Percentiles rank a stretch among this genome's conserved stretches.
These are phyloP conservation scores for Fusarium anthophilum DNA, from an alignment of 2,329 filamentous ascomycete species.

Conservation along the genomic window DNA sequence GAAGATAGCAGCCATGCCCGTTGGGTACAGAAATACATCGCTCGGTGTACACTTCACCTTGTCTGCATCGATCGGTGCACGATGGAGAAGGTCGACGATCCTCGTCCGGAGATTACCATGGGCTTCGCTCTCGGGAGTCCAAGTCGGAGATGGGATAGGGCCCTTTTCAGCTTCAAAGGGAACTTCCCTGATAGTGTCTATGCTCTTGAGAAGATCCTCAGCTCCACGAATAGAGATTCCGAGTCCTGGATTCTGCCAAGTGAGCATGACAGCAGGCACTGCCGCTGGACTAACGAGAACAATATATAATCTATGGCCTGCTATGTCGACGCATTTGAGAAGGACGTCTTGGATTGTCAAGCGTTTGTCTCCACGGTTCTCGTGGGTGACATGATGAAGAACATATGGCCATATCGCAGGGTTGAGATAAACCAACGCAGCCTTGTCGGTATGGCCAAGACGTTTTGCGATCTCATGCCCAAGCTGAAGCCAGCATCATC, in stretches of 20 bases:
- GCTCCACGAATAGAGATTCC: slow-evolving; percentile 58
- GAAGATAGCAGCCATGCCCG: slow-evolving; percentile 64
- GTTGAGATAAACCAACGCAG: slow-evolving; percentile 46
- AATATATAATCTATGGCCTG: slow-evolving; percentile 54
- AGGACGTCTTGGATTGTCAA: slow-evolving; percentile 48
- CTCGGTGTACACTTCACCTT: slow-evolving; percentile 36
- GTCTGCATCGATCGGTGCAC: slow-evolving; percentile 49
- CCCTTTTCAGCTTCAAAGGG: slow-evolving; percentile 32
- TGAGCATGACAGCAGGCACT: slow-evolving; percentile 49
- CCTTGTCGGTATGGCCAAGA: slow-evolving; percentile 41
- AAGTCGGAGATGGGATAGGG: slow-evolving; percentile 48
- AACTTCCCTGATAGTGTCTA: slow-evolving; percentile 49
- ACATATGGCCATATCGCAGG: slow-evolving; percentile 46
- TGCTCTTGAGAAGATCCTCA: slow-evolving; percentile 52
- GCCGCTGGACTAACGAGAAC: slow-evolving; percentile 52
- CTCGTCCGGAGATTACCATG: slow-evolving; percentile 53
- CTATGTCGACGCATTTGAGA: slow-evolving; percentile 54
- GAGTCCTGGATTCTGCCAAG: slow-evolving; percentile 58
- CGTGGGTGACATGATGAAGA: slow-evolving; percentile 46
- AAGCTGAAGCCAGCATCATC: slow-evolving; percentile 45
- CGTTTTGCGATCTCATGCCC: slow-evolving; percentile 48
- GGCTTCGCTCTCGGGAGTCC: slow-evolving; percentile 49
- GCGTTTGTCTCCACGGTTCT: slow-evolving; percentile 48
- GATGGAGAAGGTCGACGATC: slow-evolving; percentile 53
- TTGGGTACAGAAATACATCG: slow-evolving; percentile 64